Percentiles rank a stretch among this genome's conserved stretches.
Conservation (phyloP, 2,329 filamentous ascomycete species). For the Coniella lustricola region DNA sequence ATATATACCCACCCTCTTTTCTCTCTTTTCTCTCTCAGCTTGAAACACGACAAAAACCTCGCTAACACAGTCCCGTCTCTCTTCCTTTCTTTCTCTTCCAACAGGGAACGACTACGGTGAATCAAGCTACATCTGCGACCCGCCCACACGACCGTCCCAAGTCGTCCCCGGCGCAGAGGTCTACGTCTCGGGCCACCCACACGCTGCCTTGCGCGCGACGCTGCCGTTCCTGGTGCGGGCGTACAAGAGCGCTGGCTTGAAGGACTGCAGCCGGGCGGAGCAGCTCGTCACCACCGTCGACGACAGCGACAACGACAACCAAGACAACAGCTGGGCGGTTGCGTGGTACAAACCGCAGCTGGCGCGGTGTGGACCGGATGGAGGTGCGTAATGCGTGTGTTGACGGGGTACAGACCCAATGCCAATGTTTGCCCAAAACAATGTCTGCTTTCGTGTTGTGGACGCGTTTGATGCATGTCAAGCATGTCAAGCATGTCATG, state of each 20-base stretch:
- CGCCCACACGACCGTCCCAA: slow-evolving; percentile 29
- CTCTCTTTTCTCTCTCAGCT: too few species aligned
- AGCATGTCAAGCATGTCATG: too few species aligned
- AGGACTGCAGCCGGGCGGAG: too few species aligned
- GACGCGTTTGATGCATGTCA: too few species aligned
- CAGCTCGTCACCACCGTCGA: too few species aligned
- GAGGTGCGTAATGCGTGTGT: slow-evolving; percentile 27
- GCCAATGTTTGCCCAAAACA: too few species aligned
- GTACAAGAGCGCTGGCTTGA: slow-evolving; percentile 38
- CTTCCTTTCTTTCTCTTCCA: neutral
- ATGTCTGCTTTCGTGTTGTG: too few species aligned
- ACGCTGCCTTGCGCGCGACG: slow-evolving; percentile 40
- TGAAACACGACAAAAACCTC: too few species aligned
- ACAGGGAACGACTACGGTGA: slow-evolving; percentile 53
- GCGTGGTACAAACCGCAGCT: slow-evolving; percentile 38
- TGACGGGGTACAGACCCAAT: too few species aligned
- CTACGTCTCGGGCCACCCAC: slow-evolving; percentile 40
- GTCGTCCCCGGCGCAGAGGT: slow-evolving; percentile 40
- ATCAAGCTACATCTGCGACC: slow-evolving; percentile 49
- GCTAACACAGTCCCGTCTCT: too few species aligned
- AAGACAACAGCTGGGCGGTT: slow-evolving; percentile 31
- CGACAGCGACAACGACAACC: too few species aligned
- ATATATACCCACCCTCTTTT: too few species aligned
- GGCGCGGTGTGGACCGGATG: slow-evolving; percentile 25
- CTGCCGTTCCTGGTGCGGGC: slow-evolving; percentile 42